Base-by-base conservation (phyloP, 108 stramenopile genomes). In the Nitzschia sp. region DNA sequence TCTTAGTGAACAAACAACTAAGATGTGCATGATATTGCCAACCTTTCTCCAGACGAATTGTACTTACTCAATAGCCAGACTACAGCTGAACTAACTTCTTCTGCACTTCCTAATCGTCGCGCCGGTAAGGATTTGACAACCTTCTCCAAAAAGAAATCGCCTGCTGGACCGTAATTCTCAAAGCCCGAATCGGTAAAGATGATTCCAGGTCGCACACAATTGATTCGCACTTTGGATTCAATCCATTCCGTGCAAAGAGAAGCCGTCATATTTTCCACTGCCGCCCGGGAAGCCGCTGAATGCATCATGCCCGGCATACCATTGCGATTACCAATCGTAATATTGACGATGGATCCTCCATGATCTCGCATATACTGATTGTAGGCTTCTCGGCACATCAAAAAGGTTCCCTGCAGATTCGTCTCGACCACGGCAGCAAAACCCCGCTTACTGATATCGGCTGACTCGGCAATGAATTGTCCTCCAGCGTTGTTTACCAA, bases 401-500 rank as follows among this genome's bases (percentile, higher is more conserved):
- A 72, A 66, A 94, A 94, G 17, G 92, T 94, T 0, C 92, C 92
- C 3, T 72, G 81, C 46, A 93, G 71, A 71, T 93, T 93, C 3
- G 88, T 90, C 66, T 88, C 80, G 2, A 93, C 84, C 3, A 93
- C 92, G 25, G 92, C 85, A 23, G 80, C 63, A 70, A 93, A 93
- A 19, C 92, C 92, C 41, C 77, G 64, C 15, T 76, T 63, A 32
- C 83, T 82, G 17, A 92, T 61, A 17, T 89, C 88, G 61, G 84
- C 86, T 19, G 86, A 85, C 11, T 80, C 67, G 55, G 82, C 80
- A 32, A 89, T 76, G 59, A 86, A 92, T 68, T 92, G 91, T 2
- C 94, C 91, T 30, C 91, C 94, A 28, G 89, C 87, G 69, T 95
- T 95, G 66, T 95, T 95, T 4, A 95, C 86, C 36, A 95, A 58